Base-by-base conservation (phyloP, 139 green algal genomes). In the Helicosporidium sp. region DNA sequence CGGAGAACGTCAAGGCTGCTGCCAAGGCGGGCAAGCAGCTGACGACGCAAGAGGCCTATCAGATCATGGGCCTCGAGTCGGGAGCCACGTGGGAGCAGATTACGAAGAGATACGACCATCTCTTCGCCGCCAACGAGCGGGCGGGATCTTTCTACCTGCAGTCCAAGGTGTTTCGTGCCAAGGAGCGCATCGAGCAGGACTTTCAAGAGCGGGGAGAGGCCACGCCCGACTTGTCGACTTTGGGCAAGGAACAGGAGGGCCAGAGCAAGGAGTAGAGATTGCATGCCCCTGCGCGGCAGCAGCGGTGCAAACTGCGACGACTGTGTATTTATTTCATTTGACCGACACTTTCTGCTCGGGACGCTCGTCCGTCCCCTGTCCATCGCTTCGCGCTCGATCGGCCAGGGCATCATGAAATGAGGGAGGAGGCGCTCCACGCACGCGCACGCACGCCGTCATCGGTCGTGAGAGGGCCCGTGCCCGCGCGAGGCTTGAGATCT, bases 61-160 rank as follows among this genome's bases (percentile, higher is more conserved):
- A 74, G 56, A 88, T 93, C 10, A 60, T 93, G 2, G 74, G 71
- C 0, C 42, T 82, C 13, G 61, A 78, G 19, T 43, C 52, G 0
- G 55, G 62, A 3, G 75, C 78, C 0, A 49, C 63, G 3, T 78
- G 74, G 68, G 61, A 70, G 7, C 71, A 93, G 8, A 69, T 93
- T 7, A 49, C 77, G 40, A 81, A 93, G 66, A 69, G 72, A 40
- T 92, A 82, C 46, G 65, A 86, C 43, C 72, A 87, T 52, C 48
- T 93, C 48, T 84, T 80, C 37, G 62, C 74, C 6, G 60, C 61
- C 6, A 93, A 93, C 61, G 74, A 93, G 61, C 76, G 86, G 69
- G 48, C 69, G 35, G 83, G 83, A 16, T 80, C 75, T 13, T 93
- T 93, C 61, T 93, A 93, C 65, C 54, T 93, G 34, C 72, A 87